Evolutionary conservation across 495 filamentous ascomycete species (phyloP), one percentile per base, ranked within the genome.

Genomic region (Neurospora tetraspora): DNA sequence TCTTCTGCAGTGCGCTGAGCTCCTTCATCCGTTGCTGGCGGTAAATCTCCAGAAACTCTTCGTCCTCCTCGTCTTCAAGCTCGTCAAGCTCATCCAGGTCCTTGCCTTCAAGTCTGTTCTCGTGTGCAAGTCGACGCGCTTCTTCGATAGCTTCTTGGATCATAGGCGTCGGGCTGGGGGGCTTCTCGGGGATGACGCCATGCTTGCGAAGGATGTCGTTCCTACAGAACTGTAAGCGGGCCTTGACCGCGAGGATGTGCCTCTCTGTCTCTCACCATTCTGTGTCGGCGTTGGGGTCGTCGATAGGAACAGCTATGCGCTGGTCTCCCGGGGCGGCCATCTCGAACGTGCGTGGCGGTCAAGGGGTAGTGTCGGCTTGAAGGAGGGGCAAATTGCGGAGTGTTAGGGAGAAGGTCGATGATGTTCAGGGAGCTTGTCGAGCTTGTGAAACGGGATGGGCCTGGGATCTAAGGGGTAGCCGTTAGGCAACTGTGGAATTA

Each of bases 191-290:
- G 71, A 99, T 98, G 70, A 99, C 85, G 47, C 93, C 92, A 83
- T 98, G 94, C 80, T 97, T 94, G 71, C 96, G 93, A 69, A 99
- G 92, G 78, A 99, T 99, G 74, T 99, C 96, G 78, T 99, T 99
- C 95, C 94, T 98, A 79, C 39, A 74, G 73, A 74, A 36, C 73
- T 59, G 69, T 76, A 69, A 76, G 47, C 69, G 34, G 68, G 42
- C n/a, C 16, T 12, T 36, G 45, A 39, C 38, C 27, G 27, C 14
- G 31, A 12, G 47, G 18, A 42, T 69, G 69, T 8, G 39, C 71
- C 42, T 2, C 27, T 70, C 70, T 27, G 65, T 31, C 70, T 71
- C 79, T 71, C 84, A 97, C 96, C 96, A 99, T 91, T 99, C 96
- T 43, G 96, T 99, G 80, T 99, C 96, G 74, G 93, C 96, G 80